Evolutionary conservation across 352 stramenopile species (phyloP).

Genomic region (Saprolegnia parasitica): DNA sequence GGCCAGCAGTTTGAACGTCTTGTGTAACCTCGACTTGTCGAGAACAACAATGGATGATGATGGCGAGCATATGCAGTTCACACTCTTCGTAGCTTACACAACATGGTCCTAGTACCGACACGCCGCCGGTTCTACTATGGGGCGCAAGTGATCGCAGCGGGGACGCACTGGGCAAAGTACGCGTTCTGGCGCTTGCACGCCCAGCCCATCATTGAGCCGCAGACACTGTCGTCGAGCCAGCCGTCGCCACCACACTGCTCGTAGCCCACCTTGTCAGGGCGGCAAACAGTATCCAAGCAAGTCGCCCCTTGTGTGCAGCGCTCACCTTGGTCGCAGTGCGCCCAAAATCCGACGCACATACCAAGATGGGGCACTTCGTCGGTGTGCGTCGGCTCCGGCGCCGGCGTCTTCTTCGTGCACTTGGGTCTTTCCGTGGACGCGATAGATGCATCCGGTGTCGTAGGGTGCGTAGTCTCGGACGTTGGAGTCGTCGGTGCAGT

Average conservation of each 20-base stretch:
- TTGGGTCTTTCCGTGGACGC: not conserved
- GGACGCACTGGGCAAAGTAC: constrained; percentile 28
- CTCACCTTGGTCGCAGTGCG: constrained; percentile 5
- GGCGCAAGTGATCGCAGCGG: not conserved
- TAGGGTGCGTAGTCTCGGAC: not conserved
- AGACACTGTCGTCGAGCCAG: constrained; percentile 17
- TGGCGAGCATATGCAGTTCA: too few species aligned
- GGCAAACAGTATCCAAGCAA: constrained; percentile 17
- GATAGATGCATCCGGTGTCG: not conserved
- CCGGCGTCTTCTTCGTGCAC: not conserved
- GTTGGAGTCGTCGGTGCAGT: not conserved
- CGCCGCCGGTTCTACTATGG: not conserved
- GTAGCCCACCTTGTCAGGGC: constrained; percentile 19
- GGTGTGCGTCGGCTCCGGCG: not conserved
- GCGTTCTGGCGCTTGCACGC: constrained; percentile 9
- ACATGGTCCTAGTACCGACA: too few species aligned
- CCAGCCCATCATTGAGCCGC: constrained; percentile 19
- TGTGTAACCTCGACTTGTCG: constrained; percentile 45
- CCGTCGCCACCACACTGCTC: constrained; percentile 22
- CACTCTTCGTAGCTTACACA: too few species aligned
- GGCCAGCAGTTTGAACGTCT: constrained; percentile 81
- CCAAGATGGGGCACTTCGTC: not conserved
- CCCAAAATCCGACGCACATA: constrained; percentile 25
- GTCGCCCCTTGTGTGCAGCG: constrained; percentile 3
- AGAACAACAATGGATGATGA: constrained; percentile 23